Conservation (phyloP, 202 grass and related monocot genomes). For the Miscanthus sacchariflorus region DNA sequence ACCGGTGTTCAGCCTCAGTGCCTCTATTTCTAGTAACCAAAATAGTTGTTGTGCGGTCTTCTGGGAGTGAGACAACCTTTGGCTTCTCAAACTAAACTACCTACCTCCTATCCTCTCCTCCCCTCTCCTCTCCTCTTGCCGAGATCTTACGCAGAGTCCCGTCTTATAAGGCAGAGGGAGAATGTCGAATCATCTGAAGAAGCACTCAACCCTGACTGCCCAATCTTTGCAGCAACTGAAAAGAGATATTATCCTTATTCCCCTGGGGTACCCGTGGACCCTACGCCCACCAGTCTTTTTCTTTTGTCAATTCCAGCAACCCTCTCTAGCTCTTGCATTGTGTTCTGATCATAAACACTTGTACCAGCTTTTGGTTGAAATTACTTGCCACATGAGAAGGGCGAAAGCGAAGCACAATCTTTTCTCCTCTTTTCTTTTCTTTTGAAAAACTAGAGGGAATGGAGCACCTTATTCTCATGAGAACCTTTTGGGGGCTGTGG, state of each 20-base stretch:
- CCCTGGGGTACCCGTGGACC: slow-evolving; percentile 53
- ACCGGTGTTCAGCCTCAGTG: slow-evolving; percentile 35
- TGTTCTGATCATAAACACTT: slow-evolving; percentile 55
- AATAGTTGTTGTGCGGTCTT: slow-evolving; percentile 43
- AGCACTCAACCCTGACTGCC: slow-evolving; percentile 55
- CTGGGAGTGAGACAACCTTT: slow-evolving; percentile 47
- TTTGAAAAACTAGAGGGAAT: slow-evolving; percentile 58
- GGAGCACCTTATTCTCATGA: slow-evolving; percentile 77
- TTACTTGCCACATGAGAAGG: slow-evolving; percentile 72
- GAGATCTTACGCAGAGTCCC: slow-evolving; percentile 40
- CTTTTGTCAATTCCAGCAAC: slow-evolving; percentile 52
- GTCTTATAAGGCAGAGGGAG: slow-evolving; percentile 61
- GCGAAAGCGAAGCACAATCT: slow-evolving; percentile 71
- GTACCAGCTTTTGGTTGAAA: slow-evolving; percentile 65
- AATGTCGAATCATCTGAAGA: slow-evolving; percentile 62
- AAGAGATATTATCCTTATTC: slow-evolving; percentile 98
- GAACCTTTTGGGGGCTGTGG: slow-evolving; percentile 64
- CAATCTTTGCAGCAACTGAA: slow-evolving; percentile 65
- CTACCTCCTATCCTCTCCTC: slow-evolving; percentile 28
- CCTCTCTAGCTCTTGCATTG: slow-evolving; percentile 6
- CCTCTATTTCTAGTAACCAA: slow-evolving; percentile 64
- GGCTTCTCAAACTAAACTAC: slow-evolving; percentile 46
- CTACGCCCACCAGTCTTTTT: slow-evolving; percentile 53
- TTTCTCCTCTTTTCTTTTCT: slow-evolving; percentile 42
- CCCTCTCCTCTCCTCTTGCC: slow-evolving; percentile 35